Evolutionary conservation across 2,329 filamentous ascomycete species (phyloP), one percentile per base, ranked within the genome.

Genomic region (Byssochlamys sp.): DNA sequence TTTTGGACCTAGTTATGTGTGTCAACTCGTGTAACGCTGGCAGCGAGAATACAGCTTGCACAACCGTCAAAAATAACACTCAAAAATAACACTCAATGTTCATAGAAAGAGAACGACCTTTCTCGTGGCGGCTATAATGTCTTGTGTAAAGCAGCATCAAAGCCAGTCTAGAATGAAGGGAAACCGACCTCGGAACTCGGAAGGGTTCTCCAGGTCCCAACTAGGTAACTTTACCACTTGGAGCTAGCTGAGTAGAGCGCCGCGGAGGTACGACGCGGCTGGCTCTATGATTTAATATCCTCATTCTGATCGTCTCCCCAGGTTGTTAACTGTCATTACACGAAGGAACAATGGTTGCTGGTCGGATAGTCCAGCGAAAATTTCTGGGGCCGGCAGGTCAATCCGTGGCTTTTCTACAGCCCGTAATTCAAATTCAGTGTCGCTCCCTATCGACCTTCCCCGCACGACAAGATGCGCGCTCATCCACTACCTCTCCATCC

Each of bases 391-490:
- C 39, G 19, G 39, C 39, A 19, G 14, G 39, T 19, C 39, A 19
- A 3, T 45, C n/a, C 7, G 29, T 31, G 29, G 11, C 78, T 28
- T 70, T 86, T 2, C 24, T 64, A 58, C 62, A 60, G 2, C 53
- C 59, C 86, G 80, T 78, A 81, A 78, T 58, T 62, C 62, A 0
- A n/a, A 62, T 0, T 71, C 72, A 0, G 64, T 80, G 6, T 78
- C 66, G 59, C 58, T 55, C 56, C 48, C 64, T 67, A 52, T 68
- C 69, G 11, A 61, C 60, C 56, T 59, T 65, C 29, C 27, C 66
- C 25, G 52, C 57, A 29, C 31, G 26, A 14, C 62, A 61, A 24
- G 60, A 65, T 57, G 59, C 59, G 10, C 53, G 2, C 75, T 76
- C 0, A 59, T 75, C 0, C 60, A 86, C 45, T 69, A 68, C 56